These are phyloP conservation scores for Podospora tetraspora DNA, from an alignment of 495 filamentous ascomycete species.

Conservation along the genomic window DNA sequence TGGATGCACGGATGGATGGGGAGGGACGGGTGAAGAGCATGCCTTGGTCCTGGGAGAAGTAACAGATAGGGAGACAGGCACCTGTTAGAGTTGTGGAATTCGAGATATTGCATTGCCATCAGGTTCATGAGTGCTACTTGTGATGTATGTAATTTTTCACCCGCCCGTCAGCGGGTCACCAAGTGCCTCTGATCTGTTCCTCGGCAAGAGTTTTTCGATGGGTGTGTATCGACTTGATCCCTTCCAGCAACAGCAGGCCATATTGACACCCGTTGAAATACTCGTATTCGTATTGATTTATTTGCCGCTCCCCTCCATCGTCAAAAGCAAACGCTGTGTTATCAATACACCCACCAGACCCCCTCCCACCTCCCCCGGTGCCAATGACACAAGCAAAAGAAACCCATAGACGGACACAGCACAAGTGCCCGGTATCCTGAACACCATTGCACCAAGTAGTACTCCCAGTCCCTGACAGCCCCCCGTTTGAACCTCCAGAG, in stretches of 20 bases:
- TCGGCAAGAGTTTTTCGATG: background rate
- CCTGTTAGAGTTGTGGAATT: background rate
- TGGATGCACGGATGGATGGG: background rate
- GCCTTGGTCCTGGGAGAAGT: background rate
- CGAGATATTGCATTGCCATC: background rate
- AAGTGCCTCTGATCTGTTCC: background rate
- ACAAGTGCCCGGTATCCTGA: constrained; percentile 21
- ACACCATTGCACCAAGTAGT: constrained; percentile 12
- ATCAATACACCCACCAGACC: background rate
- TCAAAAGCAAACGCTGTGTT: background rate
- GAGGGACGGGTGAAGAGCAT: background rate
- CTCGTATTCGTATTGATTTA: background rate
- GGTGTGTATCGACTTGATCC: background rate
- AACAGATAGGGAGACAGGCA: background rate
- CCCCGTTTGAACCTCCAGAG: background rate
- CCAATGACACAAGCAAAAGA: background rate
- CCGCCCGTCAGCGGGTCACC: background rate
- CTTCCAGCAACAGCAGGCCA: background rate
- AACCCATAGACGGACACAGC: background rate
- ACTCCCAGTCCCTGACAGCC: background rate
- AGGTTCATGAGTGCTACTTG: background rate
- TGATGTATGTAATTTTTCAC: background rate
- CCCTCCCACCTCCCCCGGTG: background rate
- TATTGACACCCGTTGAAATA: background rate
- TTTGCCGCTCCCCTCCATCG: background rate